Evolutionary conservation across 139 green algal species (phyloP).

Genomic region (Tetraselmis chui): DNA sequence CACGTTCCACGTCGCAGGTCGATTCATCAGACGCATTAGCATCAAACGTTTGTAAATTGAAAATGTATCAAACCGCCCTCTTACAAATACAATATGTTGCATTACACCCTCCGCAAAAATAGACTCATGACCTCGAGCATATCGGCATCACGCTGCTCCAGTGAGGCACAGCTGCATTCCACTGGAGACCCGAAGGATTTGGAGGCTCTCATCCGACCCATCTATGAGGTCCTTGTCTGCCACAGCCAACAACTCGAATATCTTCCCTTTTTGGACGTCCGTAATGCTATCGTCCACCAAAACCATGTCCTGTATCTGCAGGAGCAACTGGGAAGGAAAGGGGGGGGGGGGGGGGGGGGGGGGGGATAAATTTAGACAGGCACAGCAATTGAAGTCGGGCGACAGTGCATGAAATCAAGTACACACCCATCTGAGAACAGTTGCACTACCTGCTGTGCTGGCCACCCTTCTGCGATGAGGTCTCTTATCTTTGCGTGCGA

Average conservation of each 20-base stretch:
- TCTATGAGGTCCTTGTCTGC: slow-evolving; percentile 73
- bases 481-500: slow-evolving; percentile 41
- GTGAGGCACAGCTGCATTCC: slow-evolving; percentile 19
- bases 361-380: too few relatives aligned
- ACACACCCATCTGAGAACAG: too few relatives aligned
- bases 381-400: too few relatives aligned
- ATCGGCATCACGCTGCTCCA: neutral
- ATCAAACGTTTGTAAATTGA: too few relatives aligned
- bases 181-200: slow-evolving; percentile 66
- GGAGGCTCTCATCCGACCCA: slow-evolving; percentile 78
- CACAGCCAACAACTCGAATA: slow-evolving; percentile 48
- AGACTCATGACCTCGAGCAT: too few relatives aligned
- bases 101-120: too few relatives aligned
- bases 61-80: too few relatives aligned
- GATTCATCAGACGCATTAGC: too few relatives aligned
- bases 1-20: too few relatives aligned
- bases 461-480: slow-evolving; percentile 71
- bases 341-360: too few relatives aligned
- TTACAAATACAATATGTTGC: too few relatives aligned
- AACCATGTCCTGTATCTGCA: slow-evolving; percentile 65
- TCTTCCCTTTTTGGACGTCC: slow-evolving; percentile 25
- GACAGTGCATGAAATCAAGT: neutral
- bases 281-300: slow-evolving; percentile 28
- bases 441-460: slow-evolving; percentile 12
- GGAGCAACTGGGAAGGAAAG: slow-evolving; percentile 55